These are phyloP conservation scores for Boletus bicolor DNA, from an alignment of 768 basidiomycete genomes.

Conservation along the genomic window DNA sequence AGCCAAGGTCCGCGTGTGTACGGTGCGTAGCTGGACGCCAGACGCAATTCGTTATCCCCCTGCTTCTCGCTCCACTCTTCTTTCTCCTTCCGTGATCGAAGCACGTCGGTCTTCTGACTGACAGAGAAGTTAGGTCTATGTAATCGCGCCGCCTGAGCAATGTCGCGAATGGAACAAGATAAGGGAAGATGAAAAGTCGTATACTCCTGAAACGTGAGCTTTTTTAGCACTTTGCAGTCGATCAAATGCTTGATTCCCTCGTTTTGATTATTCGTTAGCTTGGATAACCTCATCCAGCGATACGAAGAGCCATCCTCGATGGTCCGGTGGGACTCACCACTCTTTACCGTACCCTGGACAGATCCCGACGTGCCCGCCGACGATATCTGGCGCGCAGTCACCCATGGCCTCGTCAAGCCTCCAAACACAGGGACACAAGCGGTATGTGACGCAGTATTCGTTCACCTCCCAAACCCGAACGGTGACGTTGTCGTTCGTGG, in stretches of 20 bases:
- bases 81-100: no score
- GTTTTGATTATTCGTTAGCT: background rate
- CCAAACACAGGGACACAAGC: slow-evolving; percentile 81
- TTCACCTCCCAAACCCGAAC: background rate
- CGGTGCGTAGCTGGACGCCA: slow-evolving; percentile 49
- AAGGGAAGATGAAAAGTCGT: slow-evolving; percentile 48
- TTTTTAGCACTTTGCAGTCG: background rate
- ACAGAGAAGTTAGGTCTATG: slow-evolving; percentile 55
- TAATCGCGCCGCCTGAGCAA: slow-evolving; percentile 69
- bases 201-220: slow-evolving; percentile 67
- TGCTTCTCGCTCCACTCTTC: background rate
- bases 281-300: slow-evolving; percentile 58
- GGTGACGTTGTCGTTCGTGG: background rate
- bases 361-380: slow-evolving; percentile 64
- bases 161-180: slow-evolving; percentile 74
- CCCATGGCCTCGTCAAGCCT: slow-evolving; percentile 75
- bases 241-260: background rate
- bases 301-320: slow-evolving; percentile 97
- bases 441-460: slow-evolving; percentile 40
- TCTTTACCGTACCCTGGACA: slow-evolving; percentile 80
- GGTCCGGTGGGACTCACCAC: slow-evolving; percentile 98
- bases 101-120: slow-evolving; percentile 1
- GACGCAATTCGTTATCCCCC: background rate
- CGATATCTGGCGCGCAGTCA: slow-evolving; percentile 79
- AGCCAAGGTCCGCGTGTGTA: slow-evolving; percentile 78